phyloP scores from a whole-genome alignment of 306 rosid genomes.

The Datisca glomerata region DNA sequence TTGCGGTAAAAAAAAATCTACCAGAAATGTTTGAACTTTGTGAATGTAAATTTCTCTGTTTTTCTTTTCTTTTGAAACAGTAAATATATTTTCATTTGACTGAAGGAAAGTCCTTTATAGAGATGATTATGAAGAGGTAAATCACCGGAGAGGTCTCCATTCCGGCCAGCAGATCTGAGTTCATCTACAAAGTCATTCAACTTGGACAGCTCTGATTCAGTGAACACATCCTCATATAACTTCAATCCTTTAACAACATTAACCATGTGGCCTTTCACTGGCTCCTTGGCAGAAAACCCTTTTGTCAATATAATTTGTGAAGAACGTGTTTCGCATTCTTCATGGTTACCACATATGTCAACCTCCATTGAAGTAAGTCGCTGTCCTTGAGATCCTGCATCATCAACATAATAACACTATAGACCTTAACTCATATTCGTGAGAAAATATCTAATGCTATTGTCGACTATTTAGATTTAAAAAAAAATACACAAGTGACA shows the following conservation, averaged over 20 bases:
- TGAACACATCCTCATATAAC: slow-evolving; percentile 68
- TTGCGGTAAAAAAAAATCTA: slow-evolving; percentile 1
- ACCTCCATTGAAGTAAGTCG: slow-evolving; percentile 25
- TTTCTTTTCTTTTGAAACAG: slow-evolving; percentile 50
- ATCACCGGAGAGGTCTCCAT: slow-evolving; percentile 84
- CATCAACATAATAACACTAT: neutral
- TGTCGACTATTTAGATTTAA: too few species aligned
- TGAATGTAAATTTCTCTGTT: slow-evolving; percentile 51
- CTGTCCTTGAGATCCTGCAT: slow-evolving; percentile 78
- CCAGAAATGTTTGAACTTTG: slow-evolving; percentile 74
- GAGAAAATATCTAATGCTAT: neutral
- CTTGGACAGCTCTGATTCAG: slow-evolving; percentile 60
- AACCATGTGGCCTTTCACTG: slow-evolving; percentile 75
- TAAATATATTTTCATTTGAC: slow-evolving; percentile 56
- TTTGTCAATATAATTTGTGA: slow-evolving; percentile 59
- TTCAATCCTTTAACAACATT: slow-evolving; percentile 96
- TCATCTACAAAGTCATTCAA: slow-evolving; percentile 60
- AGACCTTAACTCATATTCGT: neutral
- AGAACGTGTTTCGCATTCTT: slow-evolving; percentile 61
- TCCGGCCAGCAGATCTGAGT: slow-evolving; percentile 64
- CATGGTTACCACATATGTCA: slow-evolving; percentile 62
- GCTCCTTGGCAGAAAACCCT: slow-evolving; percentile 82
- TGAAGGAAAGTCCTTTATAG: too few species aligned
- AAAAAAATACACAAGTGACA: too few species aligned
- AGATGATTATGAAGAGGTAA: too few species aligned